Evolutionary conservation across 805 yeast genomes (phyloP), one percentile per base, ranked within the genome.

Genomic region (Yarrowia yakushimensis): DNA sequence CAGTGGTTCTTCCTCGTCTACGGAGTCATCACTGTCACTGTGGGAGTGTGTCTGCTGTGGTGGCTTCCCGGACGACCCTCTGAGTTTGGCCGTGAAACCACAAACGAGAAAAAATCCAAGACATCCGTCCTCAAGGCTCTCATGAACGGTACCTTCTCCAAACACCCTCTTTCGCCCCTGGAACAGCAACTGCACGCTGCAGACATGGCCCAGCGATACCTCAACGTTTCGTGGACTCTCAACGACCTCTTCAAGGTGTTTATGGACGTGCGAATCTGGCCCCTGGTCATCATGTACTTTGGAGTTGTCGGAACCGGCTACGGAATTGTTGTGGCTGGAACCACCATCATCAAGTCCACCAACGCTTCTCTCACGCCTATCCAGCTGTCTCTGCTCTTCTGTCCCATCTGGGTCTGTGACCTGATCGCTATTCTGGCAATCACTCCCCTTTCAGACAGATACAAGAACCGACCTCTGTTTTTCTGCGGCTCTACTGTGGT

Each of bases 291-390:
- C 75, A 90, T 90, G 96, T 90, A 90, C 74, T 90, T 90, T 71
- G 97, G 96, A 18, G 96, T 88, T 20, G 96, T 90, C 25, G 97
- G 96, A 50, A 84, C 90, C n/a, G 97, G 97, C 0, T 85, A 81
- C 69, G 97, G 96, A 31, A 76, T 90, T 54, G 91, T 91, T 31
- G 93, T 86, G 20, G 90, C 87, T 73, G 96, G 92, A 5, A 85
- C 96, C 3, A 85, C 93, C 9, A 82, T 90, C 67, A 86, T 90
- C 68, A 73, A 79, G 55, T 81, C 82, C 4, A 84, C 86, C 66
- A 84, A 88, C 70, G 86, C 93, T 2, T 67, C 70, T 7, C 77
- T 87, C 66, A 73, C 84, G 2, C 83, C 90, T 2, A 87, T 90
- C 67, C 77, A 85, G 64, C 83, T 90, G 25, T 86, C 93, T 1